phyloP scores from a whole-genome alignment of 78 protist species.

The Speleostelium caveatum region DNA sequence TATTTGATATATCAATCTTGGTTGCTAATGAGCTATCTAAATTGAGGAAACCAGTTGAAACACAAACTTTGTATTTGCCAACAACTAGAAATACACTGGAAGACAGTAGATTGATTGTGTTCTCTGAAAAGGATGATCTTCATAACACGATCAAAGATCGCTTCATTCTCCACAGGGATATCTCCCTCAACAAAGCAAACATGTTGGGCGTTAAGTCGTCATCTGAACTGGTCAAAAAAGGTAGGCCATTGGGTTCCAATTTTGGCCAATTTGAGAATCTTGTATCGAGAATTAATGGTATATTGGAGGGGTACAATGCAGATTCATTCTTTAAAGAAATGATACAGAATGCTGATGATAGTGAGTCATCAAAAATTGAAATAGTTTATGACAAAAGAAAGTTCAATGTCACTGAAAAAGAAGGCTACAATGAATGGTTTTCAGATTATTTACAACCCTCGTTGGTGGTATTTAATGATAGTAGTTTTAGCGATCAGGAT shows the following conservation, averaged over 20 bases:
- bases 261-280: slow-evolving; percentile 6
- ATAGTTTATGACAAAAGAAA: slow-evolving; percentile 45
- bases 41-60: too few species aligned
- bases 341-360: slow-evolving; percentile 89
- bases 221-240: background rate
- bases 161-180: slow-evolving; percentile 8
- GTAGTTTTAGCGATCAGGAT: slow-evolving; percentile 36
- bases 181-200: background rate
- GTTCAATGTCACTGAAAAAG: background rate
- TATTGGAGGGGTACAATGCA: background rate
- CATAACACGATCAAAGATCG: background rate
- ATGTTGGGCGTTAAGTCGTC: background rate
- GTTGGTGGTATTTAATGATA: background rate
- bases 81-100: background rate
- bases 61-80: background rate
- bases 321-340: slow-evolving; percentile 59
- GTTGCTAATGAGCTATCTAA: background rate
- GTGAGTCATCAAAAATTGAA: slow-evolving; percentile 55
- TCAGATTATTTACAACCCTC: slow-evolving; percentile 11
- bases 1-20: background rate
- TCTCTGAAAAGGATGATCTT: background rate
- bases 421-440: too few species aligned
- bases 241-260: background rate
- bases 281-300: background rate
- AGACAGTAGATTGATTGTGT: background rate